Conservation (phyloP, 2,329 filamentous ascomycete species). For the Mycosphaerella sp. region DNA sequence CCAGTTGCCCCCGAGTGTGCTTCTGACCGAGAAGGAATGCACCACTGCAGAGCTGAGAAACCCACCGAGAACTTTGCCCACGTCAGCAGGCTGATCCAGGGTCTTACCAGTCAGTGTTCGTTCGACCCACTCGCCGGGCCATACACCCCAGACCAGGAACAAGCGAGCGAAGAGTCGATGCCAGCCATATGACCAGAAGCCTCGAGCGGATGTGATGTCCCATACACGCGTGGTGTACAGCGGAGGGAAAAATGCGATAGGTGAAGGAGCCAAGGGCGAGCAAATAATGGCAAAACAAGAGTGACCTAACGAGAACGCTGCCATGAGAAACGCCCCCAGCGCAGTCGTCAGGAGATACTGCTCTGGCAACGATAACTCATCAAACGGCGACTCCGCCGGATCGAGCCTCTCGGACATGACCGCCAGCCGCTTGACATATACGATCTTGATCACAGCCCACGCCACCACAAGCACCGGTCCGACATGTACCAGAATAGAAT, state of each 20-base stretch:
- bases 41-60: slow-evolving; percentile 40
- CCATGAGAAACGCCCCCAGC: slow-evolving; percentile 41
- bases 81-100: slow-evolving; percentile 35
- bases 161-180: slow-evolving; percentile 41
- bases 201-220: slow-evolving; percentile 37
- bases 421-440: slow-evolving; percentile 32
- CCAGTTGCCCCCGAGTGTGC: slow-evolving; percentile 37
- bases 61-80: slow-evolving; percentile 42
- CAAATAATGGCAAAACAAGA: slow-evolving; percentile 39
- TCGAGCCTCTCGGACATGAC: slow-evolving; percentile 11
- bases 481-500: slow-evolving; percentile 38
- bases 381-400: slow-evolving; percentile 29
- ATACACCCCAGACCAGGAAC: slow-evolving; percentile 43
- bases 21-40: slow-evolving; percentile 39
- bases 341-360: slow-evolving; percentile 38
- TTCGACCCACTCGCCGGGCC: slow-evolving; percentile 42
- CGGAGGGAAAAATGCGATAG: slow-evolving; percentile 42
- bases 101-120: slow-evolving; percentile 36
- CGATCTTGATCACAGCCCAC: slow-evolving; percentile 34
- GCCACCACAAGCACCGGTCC: slow-evolving; percentile 35
- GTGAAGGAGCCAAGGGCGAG: slow-evolving; percentile 37
- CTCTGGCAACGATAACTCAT: slow-evolving; percentile 32
- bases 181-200: slow-evolving; percentile 44
- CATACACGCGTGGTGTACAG: slow-evolving; percentile 40
- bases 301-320: slow-evolving; percentile 40